Evolutionary conservation across 2,329 filamentous ascomycete species (phyloP), one percentile per base, ranked within the genome.

Genomic region (Hymenoscyphus occultus): DNA sequence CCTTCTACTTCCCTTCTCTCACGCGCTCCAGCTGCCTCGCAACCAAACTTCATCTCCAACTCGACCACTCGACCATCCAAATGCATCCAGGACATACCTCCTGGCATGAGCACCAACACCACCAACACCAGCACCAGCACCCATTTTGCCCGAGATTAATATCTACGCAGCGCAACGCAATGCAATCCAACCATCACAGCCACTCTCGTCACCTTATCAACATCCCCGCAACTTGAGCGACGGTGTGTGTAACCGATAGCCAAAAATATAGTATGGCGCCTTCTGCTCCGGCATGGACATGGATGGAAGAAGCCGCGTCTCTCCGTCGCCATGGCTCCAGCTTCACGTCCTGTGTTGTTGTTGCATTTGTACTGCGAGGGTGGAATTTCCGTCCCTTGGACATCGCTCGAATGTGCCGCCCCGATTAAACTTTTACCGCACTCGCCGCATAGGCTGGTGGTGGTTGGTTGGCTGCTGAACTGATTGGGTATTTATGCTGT

Each of bases 281-380:
- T 13, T 28, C 45, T 12, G 9, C 19, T 22, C 10, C 6, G 14
- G 28, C 19, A 28, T 22, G 35, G 4, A 22, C 1, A 16, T 22
- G 35, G 28, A 28, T 60, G 58, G 58, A 28, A 60, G 39, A 60
- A 60, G 58, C 58, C 58, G 39, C 39, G 35, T 39, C 9, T 51
- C 45, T 61, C 59, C 59, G 39, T 61, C 28, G 28, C 59, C 45
- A 51, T 51, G 59, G 59, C 35, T 51, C 31, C 59, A 39, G 19
- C 59, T 32, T 35, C 39, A 54, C 48, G 19, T n/a, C 19, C 10
- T 28, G 22, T 54, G 9, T 19, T 12, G 22, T 28, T 28, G n/a
- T 51, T 10, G 45, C 45, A 28, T 28, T 28, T 51, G 45, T 19
- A 51, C n/a, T 48, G n/a, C 16, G 45, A 51, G 45, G n/a, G n/a